Percentiles rank a stretch among this genome's conserved stretches.
Evolutionary conservation across 192 early-diverging fungal genomes (phyloP).

Genomic region (Backusella luteola): DNA sequence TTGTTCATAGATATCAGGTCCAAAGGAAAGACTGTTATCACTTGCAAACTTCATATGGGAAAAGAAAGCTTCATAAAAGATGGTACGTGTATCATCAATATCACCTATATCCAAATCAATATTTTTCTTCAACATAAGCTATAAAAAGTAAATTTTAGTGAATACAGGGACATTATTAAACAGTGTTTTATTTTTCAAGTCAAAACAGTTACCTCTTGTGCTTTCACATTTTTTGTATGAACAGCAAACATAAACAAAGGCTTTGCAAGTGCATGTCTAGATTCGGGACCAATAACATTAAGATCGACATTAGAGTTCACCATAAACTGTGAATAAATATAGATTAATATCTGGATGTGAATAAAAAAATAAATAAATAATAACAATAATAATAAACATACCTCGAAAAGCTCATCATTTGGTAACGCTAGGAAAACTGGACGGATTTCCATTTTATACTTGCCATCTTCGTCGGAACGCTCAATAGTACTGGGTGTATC

Average conservation of each 20-base stretch:
- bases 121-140: slow-evolving; percentile 25
- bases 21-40: not conserved
- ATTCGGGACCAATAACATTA: not conserved
- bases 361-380: too few relatives aligned
- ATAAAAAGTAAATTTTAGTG: not conserved
- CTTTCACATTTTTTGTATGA: not conserved
- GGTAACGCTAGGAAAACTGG: not conserved
- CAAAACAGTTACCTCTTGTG: not conserved
- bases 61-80: slow-evolving; percentile 26
- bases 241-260: slow-evolving; percentile 17
- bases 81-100: not conserved
- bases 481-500: not conserved
- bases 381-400: not conserved
- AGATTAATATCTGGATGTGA: not conserved
- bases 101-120: slow-evolving; percentile 15
- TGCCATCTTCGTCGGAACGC: not conserved
- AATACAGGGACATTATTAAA: not conserved
- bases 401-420: slow-evolving; percentile 5
- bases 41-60: not conserved
- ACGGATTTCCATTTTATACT: not conserved
- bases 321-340: slow-evolving; percentile 1
- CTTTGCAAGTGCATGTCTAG: not conserved
- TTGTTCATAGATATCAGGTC: not conserved
- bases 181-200: not conserved
- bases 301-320: slow-evolving; percentile 13